Base-by-base conservation (phyloP, 805 yeast genomes). In the Myxozyma vanderwaltii region DNA sequence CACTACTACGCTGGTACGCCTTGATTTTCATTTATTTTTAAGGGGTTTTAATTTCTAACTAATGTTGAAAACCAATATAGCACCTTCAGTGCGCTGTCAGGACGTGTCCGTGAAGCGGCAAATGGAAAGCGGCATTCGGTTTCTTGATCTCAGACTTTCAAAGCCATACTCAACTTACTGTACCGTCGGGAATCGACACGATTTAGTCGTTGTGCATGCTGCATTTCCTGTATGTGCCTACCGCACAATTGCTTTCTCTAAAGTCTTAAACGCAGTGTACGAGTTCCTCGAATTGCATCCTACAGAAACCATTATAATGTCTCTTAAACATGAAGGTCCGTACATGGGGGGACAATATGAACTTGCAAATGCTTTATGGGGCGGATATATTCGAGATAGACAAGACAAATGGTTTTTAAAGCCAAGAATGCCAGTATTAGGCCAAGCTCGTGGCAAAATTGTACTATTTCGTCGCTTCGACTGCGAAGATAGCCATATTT, bases 71-170 rank as follows among this genome's bases (percentile, higher is more conserved):
- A n/a, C n/a, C n/a, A n/a, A 19, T 17, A 36, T 41, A 62, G 65
- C 86, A 47, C 92, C 92, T 29, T 82, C 89, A 0, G 91, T 88
- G 31, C 86, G 84, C 69, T 88, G 94, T 71, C 94, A 88, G 71
- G 86, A 83, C 17, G 81, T 77, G 6, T 72, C 82, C 0, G 77
- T 88, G 51, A 72, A 78, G 1, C 82, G 81, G 1, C 94, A 88
- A 72, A 79, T 88, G 74, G 72, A 80, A 53, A 77, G 87, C 66
- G 94, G 94, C 13, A 86, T 88, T n/a, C 77, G 94, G 59, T 88
- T 86, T 66, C 75, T 88, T 59, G 94, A 88, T 68, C 72, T 88
- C 51, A 77, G 92, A 64, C 78, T 80, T 2, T 86, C 89, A 1
- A 81, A 81, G 67, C 80, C 82, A 61, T 81, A 83, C 44, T 72